Evolutionary conservation across 129 eudicot species (phyloP).

Genomic region (Oenanthe sinensis): DNA sequence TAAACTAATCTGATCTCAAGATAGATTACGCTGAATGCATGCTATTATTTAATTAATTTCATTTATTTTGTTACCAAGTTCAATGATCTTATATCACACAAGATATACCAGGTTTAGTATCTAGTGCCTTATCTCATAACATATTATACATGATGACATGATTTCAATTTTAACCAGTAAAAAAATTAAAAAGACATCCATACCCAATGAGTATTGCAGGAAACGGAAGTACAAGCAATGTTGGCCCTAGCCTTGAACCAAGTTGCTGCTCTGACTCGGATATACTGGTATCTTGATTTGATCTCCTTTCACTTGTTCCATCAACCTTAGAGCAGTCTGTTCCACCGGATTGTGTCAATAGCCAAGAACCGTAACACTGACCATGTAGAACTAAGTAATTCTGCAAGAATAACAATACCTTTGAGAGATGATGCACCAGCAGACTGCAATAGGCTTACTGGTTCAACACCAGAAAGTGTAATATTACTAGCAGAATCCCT

Average conservation of each 20-base stretch:
- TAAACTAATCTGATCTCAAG: neutral
- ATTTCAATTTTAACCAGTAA: neutral
- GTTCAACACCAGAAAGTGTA: slow-evolving; percentile 48
- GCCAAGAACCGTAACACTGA: slow-evolving; percentile 13
- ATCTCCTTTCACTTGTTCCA: slow-evolving; percentile 50
- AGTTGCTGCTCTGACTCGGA: slow-evolving; percentile 77
- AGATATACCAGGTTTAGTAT: neutral
- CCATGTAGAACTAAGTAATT: neutral
- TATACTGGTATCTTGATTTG: slow-evolving; percentile 33
- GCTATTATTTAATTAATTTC: neutral
- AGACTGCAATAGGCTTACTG: slow-evolving; percentile 70
- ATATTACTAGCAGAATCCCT: slow-evolving; percentile 65
- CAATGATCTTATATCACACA: neutral
- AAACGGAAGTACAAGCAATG: slow-evolving; percentile 71
- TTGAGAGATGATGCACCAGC: slow-evolving; percentile 57
- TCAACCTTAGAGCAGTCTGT: slow-evolving; percentile 63
- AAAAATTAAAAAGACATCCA: slow-evolving; percentile 13
- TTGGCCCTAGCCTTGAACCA: slow-evolving; percentile 57
- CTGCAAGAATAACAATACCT: slow-evolving; percentile 26
- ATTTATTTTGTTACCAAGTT: neutral
- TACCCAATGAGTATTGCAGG: slow-evolving; percentile 99
- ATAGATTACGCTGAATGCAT: neutral
- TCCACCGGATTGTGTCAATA: slow-evolving; percentile 20
- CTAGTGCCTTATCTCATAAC: neutral
- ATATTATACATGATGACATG: neutral